These are phyloP conservation scores for Phellopilus nigrolimitatus DNA, from an alignment of 1,284 basidiomycete species.

Conservation along the genomic window DNA sequence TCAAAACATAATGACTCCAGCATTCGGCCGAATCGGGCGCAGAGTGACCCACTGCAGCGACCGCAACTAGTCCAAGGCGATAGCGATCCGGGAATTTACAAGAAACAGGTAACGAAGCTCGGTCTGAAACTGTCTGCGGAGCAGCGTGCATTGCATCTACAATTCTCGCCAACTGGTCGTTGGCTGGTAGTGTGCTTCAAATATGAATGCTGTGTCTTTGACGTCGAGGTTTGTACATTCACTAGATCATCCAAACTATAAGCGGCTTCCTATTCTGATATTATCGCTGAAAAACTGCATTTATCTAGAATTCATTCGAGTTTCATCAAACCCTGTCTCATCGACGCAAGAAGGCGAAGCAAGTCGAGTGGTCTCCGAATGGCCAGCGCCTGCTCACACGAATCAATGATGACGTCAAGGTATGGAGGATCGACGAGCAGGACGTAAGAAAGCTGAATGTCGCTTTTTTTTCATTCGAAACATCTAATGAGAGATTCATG, in stretches of 20 bases:
- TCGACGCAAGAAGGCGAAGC: slow-evolving; percentile 12
- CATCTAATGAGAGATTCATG: not conserved
- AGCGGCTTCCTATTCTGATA: not conserved
- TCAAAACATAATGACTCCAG: not conserved
- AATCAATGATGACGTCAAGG: slow-evolving; percentile 10
- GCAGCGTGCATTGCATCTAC: slow-evolving; percentile 9
- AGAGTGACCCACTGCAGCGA: not conserved
- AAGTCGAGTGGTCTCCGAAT: slow-evolving; percentile 17
- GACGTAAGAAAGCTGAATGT: not conserved
- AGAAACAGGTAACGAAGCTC: not conserved
- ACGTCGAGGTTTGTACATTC: slow-evolving; percentile 7
- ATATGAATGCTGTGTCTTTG: slow-evolving; percentile 12
- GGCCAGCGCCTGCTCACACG: slow-evolving; percentile 11
- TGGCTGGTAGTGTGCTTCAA: slow-evolving; percentile 18
- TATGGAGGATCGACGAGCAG: slow-evolving; percentile 10
- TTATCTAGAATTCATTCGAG: slow-evolving; percentile 3
- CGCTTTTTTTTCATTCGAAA: not conserved
- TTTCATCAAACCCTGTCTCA: slow-evolving; percentile 9
- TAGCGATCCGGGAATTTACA: not conserved
- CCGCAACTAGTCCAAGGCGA: not conserved
- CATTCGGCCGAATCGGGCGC: not conserved
- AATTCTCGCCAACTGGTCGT: slow-evolving; percentile 15
- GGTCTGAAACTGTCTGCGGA: not conserved
- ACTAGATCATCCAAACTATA: not conserved
- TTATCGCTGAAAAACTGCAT: not conserved